A percentile compares a stretch with the other conserved stretches of the same genome.
Evolutionary conservation across 192 early-diverging fungal species (phyloP).

Genomic region (Pilobolus umbonatus): DNA sequence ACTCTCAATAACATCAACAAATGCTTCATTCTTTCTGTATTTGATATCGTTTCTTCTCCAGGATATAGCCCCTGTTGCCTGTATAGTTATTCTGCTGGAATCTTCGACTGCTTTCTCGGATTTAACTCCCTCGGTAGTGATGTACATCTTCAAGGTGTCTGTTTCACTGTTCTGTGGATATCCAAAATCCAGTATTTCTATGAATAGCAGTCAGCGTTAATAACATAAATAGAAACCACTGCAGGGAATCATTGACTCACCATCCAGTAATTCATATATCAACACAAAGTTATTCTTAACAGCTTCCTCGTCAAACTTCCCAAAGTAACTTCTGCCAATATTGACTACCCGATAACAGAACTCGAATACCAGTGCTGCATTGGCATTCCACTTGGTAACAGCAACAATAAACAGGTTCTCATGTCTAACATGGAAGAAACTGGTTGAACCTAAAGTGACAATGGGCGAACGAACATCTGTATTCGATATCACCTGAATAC

Average conservation of each 20-base stretch:
- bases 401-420: constrained; percentile 97
- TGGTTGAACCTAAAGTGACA: constrained; percentile 81
- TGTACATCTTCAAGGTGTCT: constrained; percentile 76
- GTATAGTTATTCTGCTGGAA: constrained; percentile 85
- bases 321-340: constrained; percentile 91
- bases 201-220: background rate
- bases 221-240: background rate
- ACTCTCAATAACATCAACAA: constrained; percentile 76
- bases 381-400: constrained; percentile 95
- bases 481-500: constrained; percentile 93
- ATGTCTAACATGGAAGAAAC: constrained; percentile 95
- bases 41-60: constrained; percentile 92
- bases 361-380: constrained; percentile 89
- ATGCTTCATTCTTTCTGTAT: constrained; percentile 77
- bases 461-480: constrained; percentile 86
- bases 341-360: constrained; percentile 91
- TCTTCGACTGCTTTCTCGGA: constrained; percentile 72
- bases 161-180: constrained; percentile 85
- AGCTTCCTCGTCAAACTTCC: constrained; percentile 76
- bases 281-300: constrained; percentile 87
- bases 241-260: constrained; percentile 31
- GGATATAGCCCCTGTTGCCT: constrained; percentile 88
- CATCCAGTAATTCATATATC: constrained; percentile 81
- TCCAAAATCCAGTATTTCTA: constrained; percentile 81
- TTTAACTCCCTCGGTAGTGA: constrained; percentile 81